These are phyloP conservation scores for Populus hybrid DNA, from an alignment of 441 rosid species.

Conservation along the genomic window DNA sequence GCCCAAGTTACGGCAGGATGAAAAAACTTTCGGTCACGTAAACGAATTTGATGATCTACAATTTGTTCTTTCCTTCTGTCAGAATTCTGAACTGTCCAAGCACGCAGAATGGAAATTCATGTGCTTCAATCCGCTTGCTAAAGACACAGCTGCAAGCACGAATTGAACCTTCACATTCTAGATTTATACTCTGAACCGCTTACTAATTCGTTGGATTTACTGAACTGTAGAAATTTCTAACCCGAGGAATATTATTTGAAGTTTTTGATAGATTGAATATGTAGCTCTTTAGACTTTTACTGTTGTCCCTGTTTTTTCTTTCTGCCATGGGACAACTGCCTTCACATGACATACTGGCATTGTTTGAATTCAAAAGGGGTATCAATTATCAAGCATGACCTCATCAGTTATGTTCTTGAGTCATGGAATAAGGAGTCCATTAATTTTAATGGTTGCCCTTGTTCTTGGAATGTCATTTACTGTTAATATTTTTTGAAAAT, in stretches of 20 bases:
- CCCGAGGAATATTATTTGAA: neutral
- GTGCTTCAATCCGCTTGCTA: neutral
- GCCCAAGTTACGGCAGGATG: neutral
- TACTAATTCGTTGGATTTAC: neutral
- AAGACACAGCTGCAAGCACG: neutral
- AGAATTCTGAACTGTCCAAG: neutral
- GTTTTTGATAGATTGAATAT: slow-evolving; percentile 27
- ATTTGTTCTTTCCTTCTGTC: neutral
- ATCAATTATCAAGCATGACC: slow-evolving; percentile 64
- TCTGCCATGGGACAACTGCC: slow-evolving; percentile 85
- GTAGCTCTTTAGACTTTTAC: slow-evolving; percentile 49
- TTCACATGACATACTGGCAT: slow-evolving; percentile 83
- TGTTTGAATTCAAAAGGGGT: slow-evolving; percentile 93
- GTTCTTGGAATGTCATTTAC: slow-evolving; percentile 90
- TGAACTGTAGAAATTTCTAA: too few species aligned
- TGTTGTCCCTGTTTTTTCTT: slow-evolving; percentile 43
- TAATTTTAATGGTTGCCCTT: slow-evolving; percentile 91
- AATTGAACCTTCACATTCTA: neutral
- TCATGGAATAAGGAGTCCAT: slow-evolving; percentile 99
- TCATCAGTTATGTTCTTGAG: slow-evolving; percentile 71
- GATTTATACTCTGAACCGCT: neutral
- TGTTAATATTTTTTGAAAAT: slow-evolving; percentile 64
- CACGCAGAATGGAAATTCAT: neutral
- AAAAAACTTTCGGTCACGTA: neutral
- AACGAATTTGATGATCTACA: neutral